These are phyloP conservation scores for Medicago lupulina DNA, from an alignment of 306 rosid genomes.

Conservation along the genomic window DNA sequence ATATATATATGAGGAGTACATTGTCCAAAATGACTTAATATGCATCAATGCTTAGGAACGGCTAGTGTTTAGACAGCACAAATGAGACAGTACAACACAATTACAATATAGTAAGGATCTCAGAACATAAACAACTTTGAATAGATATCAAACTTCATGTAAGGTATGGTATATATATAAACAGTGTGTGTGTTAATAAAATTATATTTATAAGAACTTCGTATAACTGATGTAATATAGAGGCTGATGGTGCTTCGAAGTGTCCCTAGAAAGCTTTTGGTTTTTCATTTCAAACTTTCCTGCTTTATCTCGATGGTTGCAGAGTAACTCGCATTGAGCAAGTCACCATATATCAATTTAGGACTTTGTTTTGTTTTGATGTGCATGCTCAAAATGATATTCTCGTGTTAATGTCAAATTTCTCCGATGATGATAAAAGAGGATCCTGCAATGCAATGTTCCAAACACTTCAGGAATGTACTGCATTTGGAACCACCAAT, in stretches of 20 bases:
- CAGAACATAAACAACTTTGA: neutral
- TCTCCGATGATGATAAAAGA: slow-evolving; percentile 60
- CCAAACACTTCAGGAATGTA: slow-evolving; percentile 2
- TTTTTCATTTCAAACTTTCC: neutral
- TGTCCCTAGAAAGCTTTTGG: neutral
- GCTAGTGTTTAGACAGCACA: neutral
- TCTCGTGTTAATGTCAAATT: slow-evolving; percentile 42
- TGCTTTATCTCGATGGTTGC: neutral
- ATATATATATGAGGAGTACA: neutral
- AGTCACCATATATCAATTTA: neutral
- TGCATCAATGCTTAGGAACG: neutral
- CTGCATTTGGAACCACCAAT: neutral
- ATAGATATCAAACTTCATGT: neutral
- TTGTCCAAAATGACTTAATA: neutral
- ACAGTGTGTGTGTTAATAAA: neutral
- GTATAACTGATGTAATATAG: neutral
- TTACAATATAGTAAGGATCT: neutral
- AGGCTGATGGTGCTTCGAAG: neutral
- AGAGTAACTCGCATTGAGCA: neutral
- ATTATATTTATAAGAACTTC: neutral
- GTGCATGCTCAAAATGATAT: slow-evolving; percentile 37
- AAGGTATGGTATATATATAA: neutral
- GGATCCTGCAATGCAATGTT: slow-evolving; percentile 57
- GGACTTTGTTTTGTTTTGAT: neutral
- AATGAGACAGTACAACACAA: neutral